Evolutionary conservation across 345 rosid genomes (phyloP), one percentile per base, ranked within the genome.

Genomic region (Adansonia digitata): DNA sequence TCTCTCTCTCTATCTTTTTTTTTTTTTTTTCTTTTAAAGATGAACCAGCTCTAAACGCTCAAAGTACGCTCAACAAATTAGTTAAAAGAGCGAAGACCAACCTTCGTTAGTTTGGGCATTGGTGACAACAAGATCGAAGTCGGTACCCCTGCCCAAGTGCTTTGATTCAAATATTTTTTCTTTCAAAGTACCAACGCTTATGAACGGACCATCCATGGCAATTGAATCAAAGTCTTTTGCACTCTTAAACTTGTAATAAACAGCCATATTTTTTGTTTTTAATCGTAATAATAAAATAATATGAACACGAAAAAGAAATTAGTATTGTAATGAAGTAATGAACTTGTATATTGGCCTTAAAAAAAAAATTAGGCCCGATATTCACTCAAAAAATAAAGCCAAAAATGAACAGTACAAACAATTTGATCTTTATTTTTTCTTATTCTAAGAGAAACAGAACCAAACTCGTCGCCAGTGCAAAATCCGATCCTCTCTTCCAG

Each of bases 21-120:
- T n/a, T n/a, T n/a, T n/a, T n/a, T n/a, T n/a, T n/a, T n/a, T n/a
- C n/a, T 56, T 2, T 14, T 14, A 14, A 62, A 29, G 67, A 15
- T 15, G 67, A 62, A 31, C 43, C 10, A 6, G 18, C 42, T 8
- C 40, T 62, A 35, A 42, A 12, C 64, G 17, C 40, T 35, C 67
- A 62, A 65, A 68, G 31, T 45, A 68, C 34, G 10, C 62, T 1
- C 17, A 43, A 51, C 24, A 68, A 14, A 5, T 45, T 26, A 27
- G 26, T 73, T 55, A 14, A 26, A n/a, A n/a, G 65, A 77, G 74
- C 75, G 80, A 69, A 83, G 72, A 89, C 99, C 97, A 89, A 96
- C 99, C 99, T 96, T 96, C 95, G 77, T 85, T 87, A 83, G 97
- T 91, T 89, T 96, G 99, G 85, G 98, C 97, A 78, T 96, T 96